Percentiles rank a stretch among this genome's conserved stretches.
These are phyloP conservation scores for Euphorbia corollata DNA, from an alignment of 441 rosid genomes.

Conservation along the genomic window DNA sequence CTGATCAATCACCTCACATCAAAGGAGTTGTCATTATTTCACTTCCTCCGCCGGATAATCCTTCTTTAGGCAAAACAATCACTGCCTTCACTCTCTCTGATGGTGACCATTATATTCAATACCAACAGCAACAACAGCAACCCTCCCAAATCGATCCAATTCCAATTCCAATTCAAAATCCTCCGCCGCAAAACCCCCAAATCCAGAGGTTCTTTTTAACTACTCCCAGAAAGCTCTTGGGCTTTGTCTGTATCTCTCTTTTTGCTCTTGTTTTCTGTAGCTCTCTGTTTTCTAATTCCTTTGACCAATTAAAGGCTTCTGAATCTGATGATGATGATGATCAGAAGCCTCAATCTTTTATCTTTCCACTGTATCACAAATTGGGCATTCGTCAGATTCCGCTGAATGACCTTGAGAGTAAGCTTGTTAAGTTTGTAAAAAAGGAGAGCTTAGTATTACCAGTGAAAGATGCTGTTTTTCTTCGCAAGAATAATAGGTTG, in stretches of 20 bases:
- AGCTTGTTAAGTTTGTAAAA: constrained; percentile 42
- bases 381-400: constrained; percentile 31
- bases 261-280: constrained; percentile 41
- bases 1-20: constrained; percentile 33
- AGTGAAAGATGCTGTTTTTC: constrained; percentile 24
- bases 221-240: constrained; percentile 35
- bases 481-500: constrained; percentile 27
- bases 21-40: constrained; percentile 67
- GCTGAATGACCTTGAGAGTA: constrained; percentile 36
- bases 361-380: constrained; percentile 71
- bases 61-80: constrained; percentile 78
- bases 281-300: constrained; percentile 34
- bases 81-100: constrained; percentile 66
- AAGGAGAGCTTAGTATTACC: constrained; percentile 29
- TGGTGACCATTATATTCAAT: constrained; percentile 24
- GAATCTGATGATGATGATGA: constrained; percentile 18
- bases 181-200: constrained; percentile 34
- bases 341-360: constrained; percentile 34
- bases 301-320: constrained; percentile 35
- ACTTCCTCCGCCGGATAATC: constrained; percentile 76
- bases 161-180: constrained; percentile 22
- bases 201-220: constrained; percentile 21
- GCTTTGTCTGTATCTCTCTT: constrained; percentile 48
- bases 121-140: neutral
- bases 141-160: constrained; percentile 19